Percentiles rank a stretch among this genome's conserved stretches.
Conservation (phyloP, 495 filamentous ascomycete species). For the Penicillium tannophilum region DNA sequence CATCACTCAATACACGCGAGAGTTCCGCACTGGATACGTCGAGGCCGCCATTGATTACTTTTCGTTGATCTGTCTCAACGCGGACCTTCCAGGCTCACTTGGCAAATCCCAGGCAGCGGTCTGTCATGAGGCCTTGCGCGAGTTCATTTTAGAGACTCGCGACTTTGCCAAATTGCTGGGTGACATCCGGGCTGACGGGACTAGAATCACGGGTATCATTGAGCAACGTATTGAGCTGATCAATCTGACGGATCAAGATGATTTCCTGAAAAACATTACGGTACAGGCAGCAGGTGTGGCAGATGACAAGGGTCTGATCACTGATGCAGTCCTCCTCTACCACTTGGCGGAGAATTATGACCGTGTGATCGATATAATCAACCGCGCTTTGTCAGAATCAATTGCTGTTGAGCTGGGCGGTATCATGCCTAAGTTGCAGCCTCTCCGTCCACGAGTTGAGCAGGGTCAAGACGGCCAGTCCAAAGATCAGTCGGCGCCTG, state of each 20-base stretch:
- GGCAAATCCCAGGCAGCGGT: conserved; percentile 78
- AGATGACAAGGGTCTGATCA: conserved; percentile 88
- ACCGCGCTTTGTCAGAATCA: conserved; percentile 85
- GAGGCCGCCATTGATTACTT: conserved; percentile 93
- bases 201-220: conserved; percentile 79
- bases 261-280: conserved; percentile 85
- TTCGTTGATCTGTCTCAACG: conserved; percentile 86
- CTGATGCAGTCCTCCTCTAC: conserved; percentile 91
- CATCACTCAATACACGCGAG: conserved; percentile 90
- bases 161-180: conserved; percentile 94
- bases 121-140: conserved; percentile 92
- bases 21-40: conserved; percentile 87
- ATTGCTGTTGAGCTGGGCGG: conserved; percentile 80
- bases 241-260: conserved; percentile 71
- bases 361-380: conserved; percentile 83
- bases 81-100: conserved; percentile 71
- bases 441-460: conserved; percentile 64
- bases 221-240: conserved; percentile 88
- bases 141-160: conserved; percentile 89
- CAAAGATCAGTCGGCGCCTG: conserved; percentile 28
- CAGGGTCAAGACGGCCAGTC: conserved; percentile 20
- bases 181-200: conserved; percentile 82
- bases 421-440: conserved; percentile 71
- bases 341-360: conserved; percentile 95
- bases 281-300: conserved; percentile 86